Evolutionary conservation across 1,284 basidiomycete genomes (phyloP).

Genomic region (Paramarasmius palmivorus): DNA sequence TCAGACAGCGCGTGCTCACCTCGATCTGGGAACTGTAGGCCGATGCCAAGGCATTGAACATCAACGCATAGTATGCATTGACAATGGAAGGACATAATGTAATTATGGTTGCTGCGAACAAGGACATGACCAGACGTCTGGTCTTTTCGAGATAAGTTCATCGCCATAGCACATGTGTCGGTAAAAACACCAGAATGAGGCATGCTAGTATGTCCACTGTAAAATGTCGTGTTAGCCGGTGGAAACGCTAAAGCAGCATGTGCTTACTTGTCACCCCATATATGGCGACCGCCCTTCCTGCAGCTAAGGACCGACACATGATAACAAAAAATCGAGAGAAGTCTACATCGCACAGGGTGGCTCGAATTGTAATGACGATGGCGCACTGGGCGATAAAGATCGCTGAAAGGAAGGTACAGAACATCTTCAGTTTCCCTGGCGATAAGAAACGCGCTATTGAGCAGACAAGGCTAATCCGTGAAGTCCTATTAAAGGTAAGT

Average conservation of each 20-base stretch:
- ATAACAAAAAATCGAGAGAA: neutral
- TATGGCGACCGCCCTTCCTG: no score
- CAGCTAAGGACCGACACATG: neutral
- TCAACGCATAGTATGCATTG: constrained; percentile 15
- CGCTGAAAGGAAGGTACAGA: neutral
- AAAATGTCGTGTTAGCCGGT: neutral
- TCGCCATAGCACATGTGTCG: constrained; percentile 17
- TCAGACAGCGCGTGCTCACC: constrained; percentile 8
- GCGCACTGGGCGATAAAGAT: neutral
- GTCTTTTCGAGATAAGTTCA: constrained; percentile 17
- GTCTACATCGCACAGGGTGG: neutral
- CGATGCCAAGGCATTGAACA: neutral
- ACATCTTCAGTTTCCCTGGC: neutral
- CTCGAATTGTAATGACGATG: neutral
- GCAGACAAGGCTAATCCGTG: neutral
- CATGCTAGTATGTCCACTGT: neutral
- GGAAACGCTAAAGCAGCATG: neutral
- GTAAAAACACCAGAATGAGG: neutral
- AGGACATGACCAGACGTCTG: constrained; percentile 13
- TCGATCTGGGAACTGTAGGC: constrained; percentile 17
- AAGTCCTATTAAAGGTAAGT: neutral
- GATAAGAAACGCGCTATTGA: neutral
- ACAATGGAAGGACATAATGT: constrained; percentile 16
- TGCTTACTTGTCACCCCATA: neutral
- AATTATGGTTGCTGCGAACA: constrained; percentile 19